phyloP scores from a whole-genome alignment of 2,329 filamentous ascomycete genomes.

The Colletotrichum spaethianum region DNA sequence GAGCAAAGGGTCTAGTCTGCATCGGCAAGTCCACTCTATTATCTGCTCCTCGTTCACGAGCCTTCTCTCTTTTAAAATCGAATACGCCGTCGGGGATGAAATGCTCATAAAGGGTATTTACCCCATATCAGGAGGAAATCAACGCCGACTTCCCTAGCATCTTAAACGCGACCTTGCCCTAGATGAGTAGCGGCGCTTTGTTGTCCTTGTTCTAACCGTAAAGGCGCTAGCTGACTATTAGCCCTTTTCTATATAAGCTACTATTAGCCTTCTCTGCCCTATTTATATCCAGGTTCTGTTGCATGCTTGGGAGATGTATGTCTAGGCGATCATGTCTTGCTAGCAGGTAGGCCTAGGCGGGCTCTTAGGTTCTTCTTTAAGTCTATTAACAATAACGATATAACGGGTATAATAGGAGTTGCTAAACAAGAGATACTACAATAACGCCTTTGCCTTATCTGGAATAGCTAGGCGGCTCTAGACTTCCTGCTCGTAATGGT shows the following conservation, averaged over 20 bases:
- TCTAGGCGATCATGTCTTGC: background rate
- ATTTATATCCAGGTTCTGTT: background rate
- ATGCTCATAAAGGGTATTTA: background rate
- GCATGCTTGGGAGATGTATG: background rate
- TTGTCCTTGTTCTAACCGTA: background rate
- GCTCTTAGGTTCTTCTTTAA: background rate
- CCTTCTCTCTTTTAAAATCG: slow-evolving; percentile 8
- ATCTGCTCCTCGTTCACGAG: background rate
- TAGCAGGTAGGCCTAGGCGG: background rate
- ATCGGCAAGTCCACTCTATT: background rate
- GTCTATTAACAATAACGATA: background rate
- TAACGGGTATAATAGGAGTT: background rate
- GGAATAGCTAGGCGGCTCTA: background rate
- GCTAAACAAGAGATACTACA: background rate
- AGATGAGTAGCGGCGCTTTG: background rate
- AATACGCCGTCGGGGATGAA: slow-evolving; percentile 4
- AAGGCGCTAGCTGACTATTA: background rate
- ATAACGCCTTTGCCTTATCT: slow-evolving; percentile 1
- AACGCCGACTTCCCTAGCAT: background rate
- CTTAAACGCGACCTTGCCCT: background rate
- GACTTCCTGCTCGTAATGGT: slow-evolving; percentile 9
- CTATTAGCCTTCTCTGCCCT: background rate
- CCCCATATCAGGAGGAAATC: background rate
- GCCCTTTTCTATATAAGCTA: background rate
- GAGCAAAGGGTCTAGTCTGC: background rate